A percentile compares a stretch with the other conserved stretches of the same genome.
These are phyloP conservation scores for Pezicula rhizophila DNA, from an alignment of 2,329 filamentous ascomycete species.

Conservation along the genomic window DNA sequence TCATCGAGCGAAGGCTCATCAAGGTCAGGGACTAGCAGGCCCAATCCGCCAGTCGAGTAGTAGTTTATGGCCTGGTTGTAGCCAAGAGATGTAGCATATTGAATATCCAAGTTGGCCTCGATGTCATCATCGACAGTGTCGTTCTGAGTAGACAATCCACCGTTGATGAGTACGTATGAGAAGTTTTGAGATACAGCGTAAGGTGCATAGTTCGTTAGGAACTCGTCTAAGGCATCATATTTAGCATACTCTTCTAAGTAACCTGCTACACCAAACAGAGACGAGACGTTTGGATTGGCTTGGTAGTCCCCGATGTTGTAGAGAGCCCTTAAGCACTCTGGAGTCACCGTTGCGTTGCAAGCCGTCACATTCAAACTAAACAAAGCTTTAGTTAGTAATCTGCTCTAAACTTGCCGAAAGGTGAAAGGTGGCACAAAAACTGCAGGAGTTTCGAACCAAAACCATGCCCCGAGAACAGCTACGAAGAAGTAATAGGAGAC, in stretches of 20 bases:
- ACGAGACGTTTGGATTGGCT: constrained; percentile 38
- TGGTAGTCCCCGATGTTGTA: constrained; percentile 40
- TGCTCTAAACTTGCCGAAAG: no score
- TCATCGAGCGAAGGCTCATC: constrained; percentile 35
- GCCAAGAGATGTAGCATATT: constrained; percentile 45
- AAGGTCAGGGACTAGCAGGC: constrained; percentile 44
- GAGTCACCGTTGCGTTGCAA: constrained; percentile 28
- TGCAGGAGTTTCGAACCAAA: no score
- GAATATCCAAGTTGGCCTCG: constrained; percentile 49
- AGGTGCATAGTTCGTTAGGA: constrained; percentile 14
- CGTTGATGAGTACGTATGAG: constrained; percentile 21
- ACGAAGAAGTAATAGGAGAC: no score
- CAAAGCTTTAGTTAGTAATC: no score
- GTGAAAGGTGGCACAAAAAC: no score
- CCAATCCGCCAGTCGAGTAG: constrained; percentile 50
- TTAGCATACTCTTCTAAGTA: constrained; percentile 30
- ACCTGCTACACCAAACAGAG: constrained; percentile 55
- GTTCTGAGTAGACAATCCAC: constrained; percentile 32
- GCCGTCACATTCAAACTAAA: constrained; percentile 7
- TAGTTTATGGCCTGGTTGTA: constrained; percentile 45
- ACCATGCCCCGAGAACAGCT: no score
- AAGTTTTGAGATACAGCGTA: constrained; percentile 18
- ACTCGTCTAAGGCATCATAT: constrained; percentile 14
- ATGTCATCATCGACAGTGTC: constrained; percentile 31
- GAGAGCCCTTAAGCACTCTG: constrained; percentile 26